Evolutionary conservation across 345 rosid species (phyloP).

Genomic region (Rhizophora apiculata): DNA sequence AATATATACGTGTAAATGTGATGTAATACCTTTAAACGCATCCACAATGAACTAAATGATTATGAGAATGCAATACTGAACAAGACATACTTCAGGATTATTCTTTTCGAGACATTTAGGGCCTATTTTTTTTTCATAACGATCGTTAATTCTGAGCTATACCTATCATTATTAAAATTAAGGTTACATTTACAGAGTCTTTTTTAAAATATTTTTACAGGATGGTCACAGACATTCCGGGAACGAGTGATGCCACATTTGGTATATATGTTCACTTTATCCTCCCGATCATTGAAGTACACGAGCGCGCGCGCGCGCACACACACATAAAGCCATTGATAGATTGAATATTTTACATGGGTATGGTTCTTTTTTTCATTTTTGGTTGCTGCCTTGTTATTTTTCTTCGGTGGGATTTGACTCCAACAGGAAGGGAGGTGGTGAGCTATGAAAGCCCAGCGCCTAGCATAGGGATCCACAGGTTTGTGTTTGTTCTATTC

Average conservation of each 20-base stretch:
- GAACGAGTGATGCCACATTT: constrained; percentile 64
- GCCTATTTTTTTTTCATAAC: too few relatives aligned
- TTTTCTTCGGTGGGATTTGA: too few relatives aligned
- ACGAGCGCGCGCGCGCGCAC: too few relatives aligned
- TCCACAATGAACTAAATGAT: not conserved
- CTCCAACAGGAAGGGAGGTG: constrained; percentile 49
- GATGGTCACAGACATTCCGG: constrained; percentile 63
- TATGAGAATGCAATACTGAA: not conserved
- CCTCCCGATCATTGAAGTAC: too few relatives aligned
- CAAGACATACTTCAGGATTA: not conserved
- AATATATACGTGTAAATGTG: not conserved
- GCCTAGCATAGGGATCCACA: constrained; percentile 63
- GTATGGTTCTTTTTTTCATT: too few relatives aligned
- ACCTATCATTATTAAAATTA: too few relatives aligned
- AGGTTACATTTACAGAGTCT: too few relatives aligned
- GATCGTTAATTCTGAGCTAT: too few relatives aligned
- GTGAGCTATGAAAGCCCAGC: constrained; percentile 58
- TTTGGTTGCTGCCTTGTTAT: too few relatives aligned
- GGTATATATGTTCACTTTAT: constrained; percentile 29
- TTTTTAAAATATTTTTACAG: constrained; percentile 21
- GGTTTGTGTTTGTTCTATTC: constrained; percentile 63
- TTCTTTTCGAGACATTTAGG: not conserved
- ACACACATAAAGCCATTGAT: too few relatives aligned
- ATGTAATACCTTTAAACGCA: not conserved
- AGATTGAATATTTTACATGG: too few relatives aligned